Base-by-base conservation (phyloP, 2,329 filamentous ascomycete genomes). In the Talaromyces marneffei region DNA sequence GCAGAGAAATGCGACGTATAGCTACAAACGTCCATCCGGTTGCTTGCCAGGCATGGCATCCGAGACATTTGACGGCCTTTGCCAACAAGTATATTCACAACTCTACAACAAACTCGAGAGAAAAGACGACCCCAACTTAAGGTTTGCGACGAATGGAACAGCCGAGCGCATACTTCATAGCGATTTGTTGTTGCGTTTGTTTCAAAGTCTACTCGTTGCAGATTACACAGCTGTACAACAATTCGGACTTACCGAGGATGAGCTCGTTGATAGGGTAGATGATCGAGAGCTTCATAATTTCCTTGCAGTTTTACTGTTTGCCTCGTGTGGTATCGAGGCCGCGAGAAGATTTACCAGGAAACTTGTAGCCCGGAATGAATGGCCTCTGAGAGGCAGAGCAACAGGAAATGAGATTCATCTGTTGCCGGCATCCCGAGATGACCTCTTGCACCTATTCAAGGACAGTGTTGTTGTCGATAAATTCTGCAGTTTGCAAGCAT, bases 231-330 rank as follows among this genome's bases (percentile, higher is more conserved):
- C 48, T n/a, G 37, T 33, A 12, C 37, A 59, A 12, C 54, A 59
- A 14, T 62, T 62, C 39, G 55, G 48, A 31, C 39, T 62, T 18
- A 18, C 37, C 31, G 56, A 55, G 18, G 23, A 31, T 37, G 60
- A 55, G 12, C 60, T 62, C 5, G 60, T 50, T 3, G 25, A 29
- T 1, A 62, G 55, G 18, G 37, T 62, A 8, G 55, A 55, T 10
- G 39, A 55, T 40, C 50, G 60, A 27, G 31, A 78, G 52, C 66
- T 74, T 2, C 65, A 68, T 52, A 65, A 68, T 44, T 70, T 73
- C 29, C 61, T 74, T 10, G 72, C 71, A 3, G 70, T 69, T 18
- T 46, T 75, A n/a, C 63, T 75, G 2, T 74, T 71, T 57, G 66
- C 68, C 12, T 66, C 65, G 0, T 70, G 67, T 18, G 63, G 64